Percentiles rank a stretch among this genome's conserved stretches.
phyloP scores from a whole-genome alignment of 1,139 yeast species.

The Debaryomyces fabryi region DNA sequence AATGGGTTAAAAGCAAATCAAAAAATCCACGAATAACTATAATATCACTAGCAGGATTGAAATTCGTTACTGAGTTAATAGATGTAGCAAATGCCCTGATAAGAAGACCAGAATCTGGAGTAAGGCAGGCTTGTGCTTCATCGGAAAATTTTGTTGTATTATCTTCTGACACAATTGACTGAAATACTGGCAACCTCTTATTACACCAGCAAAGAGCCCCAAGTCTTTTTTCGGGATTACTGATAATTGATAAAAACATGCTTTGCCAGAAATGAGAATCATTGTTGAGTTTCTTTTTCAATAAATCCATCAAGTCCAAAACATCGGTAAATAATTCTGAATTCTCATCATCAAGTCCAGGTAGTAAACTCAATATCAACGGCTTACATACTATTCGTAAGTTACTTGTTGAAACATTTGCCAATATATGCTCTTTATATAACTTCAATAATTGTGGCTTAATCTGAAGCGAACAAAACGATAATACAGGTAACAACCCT shows the following conservation, averaged over 20 bases:
- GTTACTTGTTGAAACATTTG: slow-evolving; percentile 47
- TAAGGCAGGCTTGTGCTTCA: slow-evolving; percentile 61
- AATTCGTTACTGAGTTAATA: slow-evolving; percentile 51
- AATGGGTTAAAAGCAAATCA: slow-evolving; percentile 69
- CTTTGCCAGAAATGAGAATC: slow-evolving; percentile 87
- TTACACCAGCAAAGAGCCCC: slow-evolving; percentile 85
- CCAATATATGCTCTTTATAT: slow-evolving; percentile 56
- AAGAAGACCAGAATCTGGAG: slow-evolving; percentile 79
- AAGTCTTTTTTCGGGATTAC: slow-evolving; percentile 74
- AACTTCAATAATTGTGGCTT: slow-evolving; percentile 73
- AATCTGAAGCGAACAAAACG: slow-evolving; percentile 86
- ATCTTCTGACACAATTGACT: slow-evolving; percentile 22
- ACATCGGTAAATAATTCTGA: slow-evolving; percentile 75
- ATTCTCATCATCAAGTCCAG: slow-evolving; percentile 91
- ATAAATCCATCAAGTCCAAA: slow-evolving; percentile 58
- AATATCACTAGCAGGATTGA: slow-evolving; percentile 48
- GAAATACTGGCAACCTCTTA: slow-evolving; percentile 61
- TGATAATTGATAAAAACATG: slow-evolving; percentile 71
- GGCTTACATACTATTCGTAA: slow-evolving; percentile 66
- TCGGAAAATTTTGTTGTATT: slow-evolving; percentile 33
- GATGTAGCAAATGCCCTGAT: slow-evolving; percentile 75
- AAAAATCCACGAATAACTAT: slow-evolving; percentile 88
- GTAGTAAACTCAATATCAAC: slow-evolving; percentile 69
- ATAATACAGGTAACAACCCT: slow-evolving; percentile 81
- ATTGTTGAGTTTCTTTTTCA: slow-evolving; percentile 61